These are phyloP conservation scores for Yamadazyma triangularis DNA, from an alignment of 1,139 yeast genomes.

Conservation along the genomic window DNA sequence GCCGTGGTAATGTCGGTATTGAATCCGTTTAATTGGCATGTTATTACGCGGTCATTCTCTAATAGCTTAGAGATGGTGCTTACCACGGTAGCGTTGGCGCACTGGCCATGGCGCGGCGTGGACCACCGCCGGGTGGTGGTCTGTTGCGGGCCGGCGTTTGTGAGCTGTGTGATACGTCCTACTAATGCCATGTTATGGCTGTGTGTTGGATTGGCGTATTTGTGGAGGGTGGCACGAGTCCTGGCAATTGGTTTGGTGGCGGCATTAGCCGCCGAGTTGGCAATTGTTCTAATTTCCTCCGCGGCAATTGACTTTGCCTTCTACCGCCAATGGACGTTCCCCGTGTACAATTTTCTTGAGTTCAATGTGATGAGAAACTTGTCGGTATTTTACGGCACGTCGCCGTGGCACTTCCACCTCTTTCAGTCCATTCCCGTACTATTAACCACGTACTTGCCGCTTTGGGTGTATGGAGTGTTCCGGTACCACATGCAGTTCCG, in stretches of 20 bases:
- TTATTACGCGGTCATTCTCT: constrained; percentile 78
- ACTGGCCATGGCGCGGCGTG: constrained; percentile 58
- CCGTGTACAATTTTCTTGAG: constrained; percentile 63
- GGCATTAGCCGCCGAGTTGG: too few species aligned
- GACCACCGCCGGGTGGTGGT: too few species aligned
- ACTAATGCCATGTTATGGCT: constrained; percentile 59
- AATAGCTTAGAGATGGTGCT: constrained; percentile 76
- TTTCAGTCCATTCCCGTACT: constrained; percentile 79
- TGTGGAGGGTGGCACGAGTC: too few species aligned
- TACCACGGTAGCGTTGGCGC: constrained; percentile 63
- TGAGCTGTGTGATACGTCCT: constrained; percentile 63
- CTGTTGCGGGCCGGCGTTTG: too few species aligned
- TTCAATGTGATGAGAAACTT: constrained; percentile 73
- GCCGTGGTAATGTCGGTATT: constrained; percentile 52
- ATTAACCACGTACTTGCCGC: constrained; percentile 63
- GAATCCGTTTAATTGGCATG: constrained; percentile 82
- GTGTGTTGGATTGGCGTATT: too few species aligned
- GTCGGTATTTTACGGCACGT: constrained; percentile 79
- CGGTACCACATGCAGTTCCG: constrained; percentile 11
- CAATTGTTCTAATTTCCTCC: too few species aligned
- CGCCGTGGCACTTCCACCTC: constrained; percentile 84
- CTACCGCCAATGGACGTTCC: constrained; percentile 57
- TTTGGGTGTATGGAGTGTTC: constrained; percentile 21
- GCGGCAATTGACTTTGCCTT: constrained; percentile 63
- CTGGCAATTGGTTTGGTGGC: not conserved